Evolutionary conservation across 768 basidiomycete genomes (phyloP).

Genomic region (Lepiota brunneoincarnata): DNA sequence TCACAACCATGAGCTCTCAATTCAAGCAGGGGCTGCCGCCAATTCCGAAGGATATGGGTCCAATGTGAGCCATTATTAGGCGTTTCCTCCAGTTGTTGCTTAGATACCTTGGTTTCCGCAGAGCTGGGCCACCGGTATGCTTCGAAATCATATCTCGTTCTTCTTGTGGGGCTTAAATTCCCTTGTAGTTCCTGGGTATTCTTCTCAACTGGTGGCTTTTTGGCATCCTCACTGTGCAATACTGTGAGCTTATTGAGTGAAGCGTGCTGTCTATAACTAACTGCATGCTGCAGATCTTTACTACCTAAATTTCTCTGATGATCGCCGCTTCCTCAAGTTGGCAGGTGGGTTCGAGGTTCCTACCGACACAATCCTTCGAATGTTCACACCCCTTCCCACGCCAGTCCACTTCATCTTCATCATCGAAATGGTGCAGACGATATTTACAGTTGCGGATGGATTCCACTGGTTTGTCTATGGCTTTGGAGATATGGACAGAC

Average conservation of each 20-base stretch:
- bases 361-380: not conserved
- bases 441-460: conserved; percentile 5
- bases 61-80: not conserved
- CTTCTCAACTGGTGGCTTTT: conserved; percentile 11
- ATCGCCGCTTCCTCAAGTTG: conserved; percentile 3
- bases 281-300: not conserved
- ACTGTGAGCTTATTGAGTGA: not conserved
- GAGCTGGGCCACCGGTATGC: conserved; percentile 5
- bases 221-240: conserved; percentile 6
- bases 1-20: not conserved
- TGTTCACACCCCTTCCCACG: not conserved
- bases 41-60: not conserved
- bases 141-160: not conserved
- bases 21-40: not conserved
- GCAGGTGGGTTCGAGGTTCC: not conserved
- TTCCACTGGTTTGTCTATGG: conserved; percentile 12
- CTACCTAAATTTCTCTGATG: conserved; percentile 4
- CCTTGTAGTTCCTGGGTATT: conserved; percentile 3
- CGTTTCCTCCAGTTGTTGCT: not conserved
- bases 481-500: not conserved
- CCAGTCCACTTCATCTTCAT: conserved; percentile 5
- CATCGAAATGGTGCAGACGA: conserved; percentile 4
- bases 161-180: not conserved
- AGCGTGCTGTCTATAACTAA: not conserved
- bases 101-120: not conserved